Evolutionary conservation across 2,329 filamentous ascomycete species (phyloP), one percentile per base, ranked within the genome.

Genomic region (Bipolaris sorokiniana): DNA sequence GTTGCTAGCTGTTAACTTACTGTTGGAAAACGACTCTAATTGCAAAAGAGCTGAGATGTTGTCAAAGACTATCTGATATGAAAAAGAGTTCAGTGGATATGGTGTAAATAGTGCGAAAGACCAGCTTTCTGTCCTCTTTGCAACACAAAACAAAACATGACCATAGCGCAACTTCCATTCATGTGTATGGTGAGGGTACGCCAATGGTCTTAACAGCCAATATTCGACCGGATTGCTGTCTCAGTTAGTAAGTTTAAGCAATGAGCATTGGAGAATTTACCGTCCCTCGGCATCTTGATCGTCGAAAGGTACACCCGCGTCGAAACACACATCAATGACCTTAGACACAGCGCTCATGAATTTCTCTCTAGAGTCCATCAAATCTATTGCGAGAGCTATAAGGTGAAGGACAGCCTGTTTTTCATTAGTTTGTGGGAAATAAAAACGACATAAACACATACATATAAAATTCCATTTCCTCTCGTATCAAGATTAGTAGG

Each of bases 71-170:
- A 13, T 28, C 26, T 28, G 26, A 28, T 28, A 28, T 28, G 26
- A 28, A 28, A 9, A 3, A 2, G 1, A 0, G 2, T 3, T 2
- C 9, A 10, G 1, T 10, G 1, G 1, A 10, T n/a, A 33, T 11
- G 1, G 13, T 13, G 9, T n/a, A 16, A 5, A 1, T 31, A 7
- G 9, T 18, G 5, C 1, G 42, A 33, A n/a, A 3, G 42, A 45
- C 42, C 42, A 45, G 23, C 42, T 33, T 45, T 33, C n/a, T 5
- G 16, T 3, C n/a, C 10, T 31, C n/a, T 20, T 26, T 18, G 6
- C 23, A 31, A 45, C 16, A 7, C 16, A 11, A 5, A 18, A 33
- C 2, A 45, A 11, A 2, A 31, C 23, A n/a, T 26, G 38, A 2
- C 15, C 5, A n/a, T 41, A n/a, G 13, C 20, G 3, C 13, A 7